These are phyloP conservation scores for Peronospora tabacina DNA, from an alignment of 352 stramenopile species.

Conservation along the genomic window DNA sequence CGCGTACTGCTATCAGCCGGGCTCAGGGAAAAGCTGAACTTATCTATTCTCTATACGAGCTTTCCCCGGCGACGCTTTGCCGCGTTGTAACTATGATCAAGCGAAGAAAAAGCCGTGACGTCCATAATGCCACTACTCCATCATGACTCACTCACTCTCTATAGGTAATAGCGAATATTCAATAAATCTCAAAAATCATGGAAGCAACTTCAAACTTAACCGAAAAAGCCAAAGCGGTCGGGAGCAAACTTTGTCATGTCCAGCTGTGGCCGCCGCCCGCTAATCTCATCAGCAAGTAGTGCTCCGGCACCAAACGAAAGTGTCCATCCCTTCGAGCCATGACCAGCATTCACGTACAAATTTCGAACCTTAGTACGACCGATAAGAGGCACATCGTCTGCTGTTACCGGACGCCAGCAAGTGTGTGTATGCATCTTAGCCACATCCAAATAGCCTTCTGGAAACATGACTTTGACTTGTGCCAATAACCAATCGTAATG, in stretches of 20 bases:
- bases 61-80: conserved; percentile 3
- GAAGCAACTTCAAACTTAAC: conserved; percentile 20
- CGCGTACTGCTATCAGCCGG: conserved; percentile 1
- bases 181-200: conserved; percentile 17
- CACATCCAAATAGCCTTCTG: conserved; percentile 73
- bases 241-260: conserved; percentile 80
- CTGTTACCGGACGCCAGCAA: conserved; percentile 75
- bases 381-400: conserved; percentile 77
- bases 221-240: conserved; percentile 70
- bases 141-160: conserved; percentile 18
- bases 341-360: conserved; percentile 78
- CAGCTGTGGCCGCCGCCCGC: conserved; percentile 60
- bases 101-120: too few species aligned
- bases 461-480: conserved; percentile 74
- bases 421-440: conserved; percentile 71
- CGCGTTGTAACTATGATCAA: conserved; percentile 2
- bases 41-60: conserved; percentile 30
- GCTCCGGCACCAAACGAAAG: conserved; percentile 72
- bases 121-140: background rate
- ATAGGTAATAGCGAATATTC: conserved; percentile 12
- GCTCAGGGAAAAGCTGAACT: conserved; percentile 9
- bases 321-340: conserved; percentile 83
- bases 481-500: conserved; percentile 71
- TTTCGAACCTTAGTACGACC: conserved; percentile 74
- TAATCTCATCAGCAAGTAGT: conserved; percentile 77